Evolutionary conservation across 331 rosid genomes (phyloP).

Genomic region (Stylosanthes scabra): DNA sequence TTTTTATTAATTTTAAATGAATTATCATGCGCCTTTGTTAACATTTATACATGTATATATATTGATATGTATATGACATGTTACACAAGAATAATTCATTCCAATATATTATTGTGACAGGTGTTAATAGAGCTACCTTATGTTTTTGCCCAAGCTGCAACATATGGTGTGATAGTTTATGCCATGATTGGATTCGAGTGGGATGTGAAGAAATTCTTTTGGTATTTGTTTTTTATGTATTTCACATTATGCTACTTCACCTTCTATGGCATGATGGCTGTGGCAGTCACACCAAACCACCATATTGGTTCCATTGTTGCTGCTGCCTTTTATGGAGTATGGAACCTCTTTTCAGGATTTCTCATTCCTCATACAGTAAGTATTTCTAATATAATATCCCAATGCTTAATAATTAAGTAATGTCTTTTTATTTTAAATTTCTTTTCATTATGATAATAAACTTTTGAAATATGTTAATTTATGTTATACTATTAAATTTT

Average conservation of each 20-base stretch:
- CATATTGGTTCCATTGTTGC: conserved; percentile 53
- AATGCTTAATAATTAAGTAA: background rate
- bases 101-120: conserved; percentile 31
- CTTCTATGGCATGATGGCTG: conserved; percentile 70
- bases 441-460: too few relatives aligned
- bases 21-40: too few relatives aligned
- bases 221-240: conserved; percentile 62
- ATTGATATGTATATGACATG: too few relatives aligned
- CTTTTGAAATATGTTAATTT: too few relatives aligned
- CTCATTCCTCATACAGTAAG: conserved; percentile 61
- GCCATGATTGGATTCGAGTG: conserved; percentile 71
- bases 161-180: conserved; percentile 60
- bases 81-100: too few relatives aligned
- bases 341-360: conserved; percentile 72
- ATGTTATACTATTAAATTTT: too few relatives aligned
- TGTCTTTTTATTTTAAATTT: too few relatives aligned
- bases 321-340: conserved; percentile 51
- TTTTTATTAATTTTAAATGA: too few relatives aligned
- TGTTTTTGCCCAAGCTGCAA: conserved; percentile 49
- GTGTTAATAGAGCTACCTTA: conserved; percentile 63
- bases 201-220: conserved; percentile 53
- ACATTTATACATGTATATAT: too few relatives aligned
- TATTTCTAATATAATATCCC: background rate
- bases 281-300: conserved; percentile 60
- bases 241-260: conserved; percentile 69